Base-by-base conservation (phyloP, 1,139 yeast species). In the Scheffersomyces segobiensis region DNA sequence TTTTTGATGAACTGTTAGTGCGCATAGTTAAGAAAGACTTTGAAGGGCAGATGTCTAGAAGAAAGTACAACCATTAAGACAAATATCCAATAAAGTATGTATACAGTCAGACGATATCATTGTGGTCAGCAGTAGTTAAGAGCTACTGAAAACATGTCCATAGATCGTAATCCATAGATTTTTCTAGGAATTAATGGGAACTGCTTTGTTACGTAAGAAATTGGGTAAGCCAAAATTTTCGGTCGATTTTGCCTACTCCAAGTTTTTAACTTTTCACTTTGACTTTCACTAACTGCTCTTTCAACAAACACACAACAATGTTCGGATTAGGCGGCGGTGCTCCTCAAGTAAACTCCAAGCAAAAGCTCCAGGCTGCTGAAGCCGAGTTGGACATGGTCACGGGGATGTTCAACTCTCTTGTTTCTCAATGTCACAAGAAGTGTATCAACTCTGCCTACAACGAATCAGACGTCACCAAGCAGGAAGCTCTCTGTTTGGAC, bases 361-460 rank as follows among this genome's bases (percentile, higher is more conserved):
- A 88, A 73, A 89, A 89, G 76, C 81, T 89, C 62, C 82, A 83
- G 67, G 85, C 81, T 69, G 88, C 86, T 62, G 97, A 96, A 69
- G 98, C 98, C 56, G 98, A 93, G 77, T 85, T 93, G 66, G 98
- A 93, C 73, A 89, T 93, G 88, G 97, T 93, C 67, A 93, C 98
- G 42, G 97, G 96, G 66, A 93, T 93, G 98, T 93, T 93, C 86
- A 93, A 93, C 85, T 87, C 89, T 69, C 78, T 85, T 65, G 87
- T 85, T 48, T 93, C 88, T 67, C 90, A 93, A 68, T 95, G 99
- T 76, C 96, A 95, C 76, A 76, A 81, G 69, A 95, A 95, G 80
- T 95, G 99, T 79, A 90, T 95, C 72, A 79, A 78, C 70, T 79
- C 77, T 65, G 61, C 74, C 22, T 93, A 93, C 80, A 71, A 75